Conservation (phyloP, 2,329 filamentous ascomycete genomes). For the Lasiodiplodia hormozganensis region DNA sequence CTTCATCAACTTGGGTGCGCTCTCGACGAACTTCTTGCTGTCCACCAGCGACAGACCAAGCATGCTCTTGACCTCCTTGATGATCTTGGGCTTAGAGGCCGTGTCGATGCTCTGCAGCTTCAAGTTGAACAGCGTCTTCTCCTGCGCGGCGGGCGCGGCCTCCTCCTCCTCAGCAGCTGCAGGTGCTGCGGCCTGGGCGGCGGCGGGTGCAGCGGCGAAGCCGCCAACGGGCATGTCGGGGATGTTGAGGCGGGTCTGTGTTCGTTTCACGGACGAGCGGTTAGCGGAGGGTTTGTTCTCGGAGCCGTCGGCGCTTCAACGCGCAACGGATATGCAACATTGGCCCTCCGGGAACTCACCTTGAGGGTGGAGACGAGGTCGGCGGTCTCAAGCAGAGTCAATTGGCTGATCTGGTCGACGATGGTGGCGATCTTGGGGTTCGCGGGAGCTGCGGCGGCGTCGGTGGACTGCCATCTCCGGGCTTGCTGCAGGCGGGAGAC, state of each 20-base stretch:
- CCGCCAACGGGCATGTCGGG: slow-evolving; percentile 95
- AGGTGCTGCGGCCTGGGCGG: slow-evolving; percentile 60
- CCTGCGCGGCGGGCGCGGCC: slow-evolving; percentile 83
- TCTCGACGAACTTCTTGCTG: slow-evolving; percentile 99
- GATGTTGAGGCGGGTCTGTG: slow-evolving; percentile 90
- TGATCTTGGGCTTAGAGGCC: slow-evolving; percentile 93
- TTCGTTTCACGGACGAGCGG: neutral
- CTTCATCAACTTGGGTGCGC: slow-evolving; percentile 97
- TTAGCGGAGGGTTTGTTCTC: slow-evolving; percentile 29
- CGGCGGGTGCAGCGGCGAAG: slow-evolving; percentile 75
- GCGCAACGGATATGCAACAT: neutral
- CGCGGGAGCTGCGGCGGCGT: slow-evolving; percentile 64
- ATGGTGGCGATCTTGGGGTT: slow-evolving; percentile 95
- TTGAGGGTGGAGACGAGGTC: slow-evolving; percentile 95
- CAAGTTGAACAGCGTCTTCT: slow-evolving; percentile 96
- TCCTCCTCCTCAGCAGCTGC: slow-evolving; percentile 79
- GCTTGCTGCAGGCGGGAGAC: slow-evolving; percentile 49
- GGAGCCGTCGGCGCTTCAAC: neutral
- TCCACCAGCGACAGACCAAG: slow-evolving; percentile 95
- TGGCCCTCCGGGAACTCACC: slow-evolving; percentile 60
- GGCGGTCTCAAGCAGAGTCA: slow-evolving; percentile 96
- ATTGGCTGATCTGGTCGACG: slow-evolving; percentile 97
- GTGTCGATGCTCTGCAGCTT: slow-evolving; percentile 93
- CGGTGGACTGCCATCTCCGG: slow-evolving; percentile 89
- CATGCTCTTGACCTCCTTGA: slow-evolving; percentile 99